Conservation (phyloP, 352 stramenopile genomes). For the Elongisporangium prolatum region DNA sequence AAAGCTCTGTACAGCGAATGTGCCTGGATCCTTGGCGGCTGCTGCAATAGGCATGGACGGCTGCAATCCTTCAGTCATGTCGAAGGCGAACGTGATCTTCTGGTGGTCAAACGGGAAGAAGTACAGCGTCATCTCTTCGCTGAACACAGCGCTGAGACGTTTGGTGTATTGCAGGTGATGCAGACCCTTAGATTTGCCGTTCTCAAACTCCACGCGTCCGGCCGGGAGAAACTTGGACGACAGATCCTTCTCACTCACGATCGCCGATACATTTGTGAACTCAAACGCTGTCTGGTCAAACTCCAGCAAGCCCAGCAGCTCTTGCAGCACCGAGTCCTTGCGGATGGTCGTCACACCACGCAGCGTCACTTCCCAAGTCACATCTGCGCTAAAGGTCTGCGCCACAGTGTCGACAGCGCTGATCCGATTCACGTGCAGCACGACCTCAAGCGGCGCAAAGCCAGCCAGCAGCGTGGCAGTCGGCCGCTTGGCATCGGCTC, state of each 20-base stretch:
- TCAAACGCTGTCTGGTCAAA: conserved; percentile 37
- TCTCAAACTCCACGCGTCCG: conserved; percentile 18
- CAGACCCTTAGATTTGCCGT: conserved; percentile 20
- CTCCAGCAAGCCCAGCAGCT: conserved; percentile 34
- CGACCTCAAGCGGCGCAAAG: conserved; percentile 25
- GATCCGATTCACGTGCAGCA: conserved; percentile 34
- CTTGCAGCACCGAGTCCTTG: conserved; percentile 32
- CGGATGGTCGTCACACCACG: conserved; percentile 31
- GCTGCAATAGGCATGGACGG: conserved; percentile 29
- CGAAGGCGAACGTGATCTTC: conserved; percentile 48
- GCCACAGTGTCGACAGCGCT: conserved; percentile 35
- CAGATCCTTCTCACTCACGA: conserved; percentile 27
- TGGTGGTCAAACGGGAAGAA: conserved; percentile 61
- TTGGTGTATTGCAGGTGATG: conserved; percentile 36
- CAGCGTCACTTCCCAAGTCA: conserved; percentile 41
- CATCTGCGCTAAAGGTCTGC: conserved; percentile 42
- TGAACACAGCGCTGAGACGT: conserved; percentile 39
- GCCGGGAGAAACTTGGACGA: conserved; percentile 23
- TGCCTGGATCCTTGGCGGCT: conserved; percentile 27
- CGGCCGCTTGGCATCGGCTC: conserved; percentile 12
- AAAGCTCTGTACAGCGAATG: conserved; percentile 42
- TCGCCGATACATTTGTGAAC: conserved; percentile 36
- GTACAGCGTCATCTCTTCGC: conserved; percentile 49
- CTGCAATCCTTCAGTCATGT: conserved; percentile 24
- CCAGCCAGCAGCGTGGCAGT: conserved; percentile 26